Base-by-base conservation (phyloP, 208 protist genomes). In the Herpetomonas tarakana region DNA sequence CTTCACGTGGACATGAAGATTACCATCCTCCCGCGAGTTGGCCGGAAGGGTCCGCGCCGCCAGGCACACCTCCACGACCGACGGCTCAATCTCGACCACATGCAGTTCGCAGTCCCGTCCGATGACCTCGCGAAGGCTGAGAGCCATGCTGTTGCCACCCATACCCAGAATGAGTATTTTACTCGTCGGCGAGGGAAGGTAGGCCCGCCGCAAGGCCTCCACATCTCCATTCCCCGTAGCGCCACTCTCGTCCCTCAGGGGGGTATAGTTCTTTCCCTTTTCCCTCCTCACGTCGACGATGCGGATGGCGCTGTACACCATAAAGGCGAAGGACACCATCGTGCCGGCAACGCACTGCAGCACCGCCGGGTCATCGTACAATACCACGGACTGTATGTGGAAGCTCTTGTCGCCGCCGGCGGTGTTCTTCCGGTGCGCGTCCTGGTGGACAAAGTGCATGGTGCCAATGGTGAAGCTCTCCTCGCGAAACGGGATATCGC, bases 81-180 rank as follows among this genome's bases (percentile, higher is more conserved):
- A 71, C 35, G 75, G 68, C 60, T 92, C 85, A 12, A 92, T 76
- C 49, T 92, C 85, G 19, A 86, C 76, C 19, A 89, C 58, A 52
- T 86, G 68, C 19, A 92, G 70, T 9, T 74, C 30, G 2, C 71
- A 81, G 0, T 55, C 46, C 2, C 58, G 44, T 3, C 85, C 85
- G 6, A 92, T 61, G 21, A 88, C 54, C 31, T 63, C 16, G 26
- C 85, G 81, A 14, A 92, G 65, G 18, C 78, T 68, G 0, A 76
- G 52, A 0, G 78, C 85, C 71, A 92, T 92, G 64, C 81, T 92
- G 68, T 92, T 92, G 25, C 85, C 85, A 46, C 85, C 85, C 85
- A 92, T 92, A 39, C 85, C 85, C 7, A 92, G 74, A 3, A 92
- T 61, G 1, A 92, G 50, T 4, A 85, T 49, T 9, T 68, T 65